Evolutionary conservation across 78 protist species (phyloP), one percentile per base, ranked within the genome.

Genomic region (Monocercomonoides exilis): DNA sequence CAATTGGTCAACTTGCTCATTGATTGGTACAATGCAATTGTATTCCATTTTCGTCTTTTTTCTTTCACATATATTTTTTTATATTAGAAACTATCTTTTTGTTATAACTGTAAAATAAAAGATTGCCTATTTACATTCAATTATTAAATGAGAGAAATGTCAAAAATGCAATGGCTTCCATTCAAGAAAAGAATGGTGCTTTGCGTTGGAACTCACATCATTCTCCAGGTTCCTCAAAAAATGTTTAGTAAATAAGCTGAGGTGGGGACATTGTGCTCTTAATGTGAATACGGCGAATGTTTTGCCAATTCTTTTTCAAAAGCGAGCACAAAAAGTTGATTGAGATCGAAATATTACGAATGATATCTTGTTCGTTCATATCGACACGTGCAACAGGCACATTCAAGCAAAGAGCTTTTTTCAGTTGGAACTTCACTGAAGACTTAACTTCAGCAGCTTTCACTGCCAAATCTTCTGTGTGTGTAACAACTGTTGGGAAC

Each of bases 291-390:
- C 94, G 86, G 90, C 92, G 91, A 88, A 99, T 84, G 95, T 99
- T 99, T 92, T 98, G 99, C 99, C 99, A 98, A 81, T 95, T 91
- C 98, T 99, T 99, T 96, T 97, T 97, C 89, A 99, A 95, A 77
- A 99, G 97, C 44, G 99, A 96, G 80, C 97, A 94, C 41, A 98
- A 87, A 95, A 96, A 97, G 96, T 98, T 98, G 95, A 96, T 87
- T 36, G 99, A 35, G 87, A 90, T 63, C 86, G 81, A 41, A 86
- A 96, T 77, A 98, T 99, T 98, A 2, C 64, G 38, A 63, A 43
- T 70, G 79, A 97, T 70, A 85, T 97, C 94, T 85, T 94, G 95
- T 77, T 64, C 92, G 32, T 87, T 54, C 97, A 99, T 92, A 81
- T 84, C 91, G 82, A 95, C 94, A 95, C 97, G 92, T 84, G 99